phyloP scores from a whole-genome alignment of 1,284 basidiomycete genomes.

The Malassezia furfur region DNA sequence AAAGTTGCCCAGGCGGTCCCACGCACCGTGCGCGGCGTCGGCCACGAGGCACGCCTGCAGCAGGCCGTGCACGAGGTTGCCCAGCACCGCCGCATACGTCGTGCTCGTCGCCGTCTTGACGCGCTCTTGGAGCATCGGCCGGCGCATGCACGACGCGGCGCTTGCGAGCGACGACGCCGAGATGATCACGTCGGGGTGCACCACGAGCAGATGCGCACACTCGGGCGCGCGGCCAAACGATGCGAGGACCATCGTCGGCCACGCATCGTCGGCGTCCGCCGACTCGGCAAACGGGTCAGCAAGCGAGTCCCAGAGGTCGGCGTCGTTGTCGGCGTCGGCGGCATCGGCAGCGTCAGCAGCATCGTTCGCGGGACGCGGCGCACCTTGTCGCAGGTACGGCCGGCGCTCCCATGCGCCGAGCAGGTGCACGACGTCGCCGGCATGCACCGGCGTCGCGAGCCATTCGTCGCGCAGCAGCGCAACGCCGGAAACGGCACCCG shows the following conservation, averaged over 20 bases:
- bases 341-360: background rate
- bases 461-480: conserved; percentile 37
- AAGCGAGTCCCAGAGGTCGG: conserved; percentile 27
- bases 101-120: conserved; percentile 26
- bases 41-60: conserved; percentile 39
- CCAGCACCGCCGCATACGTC: conserved; percentile 32
- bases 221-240: conserved; percentile 3
- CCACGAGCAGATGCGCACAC: conserved; percentile 32
- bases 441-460: conserved; percentile 21
- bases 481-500: background rate
- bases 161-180: conserved; percentile 37
- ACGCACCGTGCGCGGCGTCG: conserved; percentile 28
- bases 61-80: conserved; percentile 40
- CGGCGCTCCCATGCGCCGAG: conserved; percentile 21
- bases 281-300: background rate
- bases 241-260: conserved; percentile 10
- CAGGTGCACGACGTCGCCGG: conserved; percentile 28
- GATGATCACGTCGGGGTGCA: conserved; percentile 41
- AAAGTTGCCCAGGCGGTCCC: conserved; percentile 38
- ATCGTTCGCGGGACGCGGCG: background rate
- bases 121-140: conserved; percentile 35
- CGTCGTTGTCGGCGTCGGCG: conserved; percentile 16
- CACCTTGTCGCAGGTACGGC: background rate
- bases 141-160: conserved; percentile 36
- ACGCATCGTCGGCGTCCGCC: background rate